Evolutionary conservation across 1,284 basidiomycete genomes (phyloP).

Genomic region (Pyrrhoderma lamaoense): DNA sequence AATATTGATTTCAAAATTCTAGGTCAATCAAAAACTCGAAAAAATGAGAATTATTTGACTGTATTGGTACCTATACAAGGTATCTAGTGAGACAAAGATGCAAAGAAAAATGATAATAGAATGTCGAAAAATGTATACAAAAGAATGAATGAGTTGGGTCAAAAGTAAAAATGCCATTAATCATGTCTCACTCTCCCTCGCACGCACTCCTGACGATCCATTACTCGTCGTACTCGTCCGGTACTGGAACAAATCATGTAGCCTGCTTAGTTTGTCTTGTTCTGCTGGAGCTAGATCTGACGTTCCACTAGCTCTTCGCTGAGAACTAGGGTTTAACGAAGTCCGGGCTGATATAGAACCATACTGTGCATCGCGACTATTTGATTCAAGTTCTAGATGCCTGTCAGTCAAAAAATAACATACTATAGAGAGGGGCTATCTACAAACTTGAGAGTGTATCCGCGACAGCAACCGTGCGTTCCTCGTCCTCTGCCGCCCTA

Average conservation of each 20-base stretch:
- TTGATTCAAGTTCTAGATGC: constrained; percentile 59
- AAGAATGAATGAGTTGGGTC: no score
- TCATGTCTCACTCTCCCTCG: constrained; percentile 21
- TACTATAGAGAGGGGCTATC: constrained; percentile 13
- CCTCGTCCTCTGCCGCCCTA: constrained; percentile 79
- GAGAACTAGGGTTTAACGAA: constrained; percentile 20
- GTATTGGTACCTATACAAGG: no score
- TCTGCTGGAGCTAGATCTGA: constrained; percentile 33
- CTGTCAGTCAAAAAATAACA: background rate
- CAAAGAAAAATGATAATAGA: no score
- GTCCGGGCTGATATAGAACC: constrained; percentile 14
- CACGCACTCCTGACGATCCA: constrained; percentile 25
- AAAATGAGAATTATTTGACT: no score
- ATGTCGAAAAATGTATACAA: no score
- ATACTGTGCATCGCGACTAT: constrained; percentile 24
- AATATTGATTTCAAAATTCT: no score
- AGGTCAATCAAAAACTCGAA: no score
- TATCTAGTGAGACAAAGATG: no score
- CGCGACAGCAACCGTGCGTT: constrained; percentile 67
- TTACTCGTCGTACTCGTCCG: constrained; percentile 62
- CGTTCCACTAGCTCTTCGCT: constrained; percentile 23
- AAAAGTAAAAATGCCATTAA: background rate
- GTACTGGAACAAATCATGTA: constrained; percentile 79
- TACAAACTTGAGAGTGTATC: constrained; percentile 69
- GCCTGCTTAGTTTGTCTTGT: constrained; percentile 60